A percentile compares a stretch with the other conserved stretches of the same genome.
These are phyloP conservation scores for Leucaena leucocephala DNA, from an alignment of 306 rosid genomes.

Conservation along the genomic window DNA sequence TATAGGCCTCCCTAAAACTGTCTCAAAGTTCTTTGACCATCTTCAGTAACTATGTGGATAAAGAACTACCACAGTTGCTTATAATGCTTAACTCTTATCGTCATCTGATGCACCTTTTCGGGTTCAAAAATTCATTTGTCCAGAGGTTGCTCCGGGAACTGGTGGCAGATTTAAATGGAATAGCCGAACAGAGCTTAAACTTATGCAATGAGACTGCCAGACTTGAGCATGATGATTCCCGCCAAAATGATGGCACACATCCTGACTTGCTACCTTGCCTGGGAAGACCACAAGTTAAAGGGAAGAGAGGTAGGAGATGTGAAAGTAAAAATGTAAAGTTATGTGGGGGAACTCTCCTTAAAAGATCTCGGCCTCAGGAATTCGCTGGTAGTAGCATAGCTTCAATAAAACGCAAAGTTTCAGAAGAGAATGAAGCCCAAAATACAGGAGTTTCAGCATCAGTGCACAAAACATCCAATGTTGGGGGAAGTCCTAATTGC, in stretches of 20 bases:
- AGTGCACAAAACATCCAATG: conserved; percentile 30
- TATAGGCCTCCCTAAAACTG: conserved; percentile 3
- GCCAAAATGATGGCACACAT: conserved; percentile 40
- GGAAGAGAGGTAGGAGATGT: conserved; percentile 66
- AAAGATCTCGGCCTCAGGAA: conserved; percentile 47
- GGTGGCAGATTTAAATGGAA: conserved; percentile 65
- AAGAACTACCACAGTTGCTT: conserved; percentile 14
- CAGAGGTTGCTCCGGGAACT: conserved; percentile 79
- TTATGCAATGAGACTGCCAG: conserved; percentile 41
- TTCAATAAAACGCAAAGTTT: conserved; percentile 33
- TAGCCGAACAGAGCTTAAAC: conserved; percentile 49
- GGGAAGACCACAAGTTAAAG: conserved; percentile 40
- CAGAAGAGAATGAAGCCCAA: conserved; percentile 34
- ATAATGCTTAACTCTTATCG: conserved; percentile 32
- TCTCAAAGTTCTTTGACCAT: conserved; percentile 9
- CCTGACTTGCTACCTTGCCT: conserved; percentile 43
- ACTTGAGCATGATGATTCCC: conserved; percentile 35
- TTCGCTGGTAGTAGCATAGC: conserved; percentile 37
- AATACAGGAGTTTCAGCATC: conserved; percentile 35
- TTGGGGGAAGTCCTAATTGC: conserved; percentile 37
- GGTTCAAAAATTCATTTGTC: conserved; percentile 75
- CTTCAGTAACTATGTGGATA: neutral
- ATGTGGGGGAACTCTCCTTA: conserved; percentile 23
- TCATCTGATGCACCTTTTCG: conserved; percentile 68
- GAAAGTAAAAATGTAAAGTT: conserved; percentile 41